Conservation (phyloP, 2,329 filamentous ascomycete species). For the Macrophomina tecta region DNA sequence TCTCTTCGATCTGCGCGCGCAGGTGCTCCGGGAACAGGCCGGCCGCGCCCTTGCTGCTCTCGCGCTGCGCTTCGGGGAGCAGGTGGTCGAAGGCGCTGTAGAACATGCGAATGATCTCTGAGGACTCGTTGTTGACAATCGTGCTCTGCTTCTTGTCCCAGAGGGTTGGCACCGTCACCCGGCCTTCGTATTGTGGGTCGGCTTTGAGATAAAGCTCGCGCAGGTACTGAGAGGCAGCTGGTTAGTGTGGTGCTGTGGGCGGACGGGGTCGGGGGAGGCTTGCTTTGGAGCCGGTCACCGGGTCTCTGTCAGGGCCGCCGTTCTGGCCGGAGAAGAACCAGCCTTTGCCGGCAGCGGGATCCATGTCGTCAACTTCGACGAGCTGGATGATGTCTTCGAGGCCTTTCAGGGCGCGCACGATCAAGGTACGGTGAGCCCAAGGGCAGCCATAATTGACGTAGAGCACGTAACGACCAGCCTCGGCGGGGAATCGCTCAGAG, state of each 20-base stretch:
- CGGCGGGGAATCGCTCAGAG: constrained; percentile 60
- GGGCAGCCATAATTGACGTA: constrained; percentile 66
- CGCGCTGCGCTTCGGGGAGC: constrained; percentile 56
- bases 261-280: constrained; percentile 24
- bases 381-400: constrained; percentile 56
- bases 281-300: constrained; percentile 37
- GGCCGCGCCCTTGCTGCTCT: constrained; percentile 61
- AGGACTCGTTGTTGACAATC: constrained; percentile 43
- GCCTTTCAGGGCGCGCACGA: constrained; percentile 56
- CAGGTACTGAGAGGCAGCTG: constrained; percentile 33
- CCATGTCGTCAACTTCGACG: constrained; percentile 44
- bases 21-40: constrained; percentile 72
- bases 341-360: constrained; percentile 32
- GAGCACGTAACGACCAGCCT: constrained; percentile 62
- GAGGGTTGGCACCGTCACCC: constrained; percentile 83
- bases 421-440: constrained; percentile 62
- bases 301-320: constrained; percentile 38
- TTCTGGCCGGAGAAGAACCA: constrained; percentile 40
- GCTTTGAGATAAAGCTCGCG: constrained; percentile 76
- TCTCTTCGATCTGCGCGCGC: constrained; percentile 71
- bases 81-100: constrained; percentile 39
- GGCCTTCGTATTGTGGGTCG: constrained; percentile 56
- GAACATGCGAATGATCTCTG: constrained; percentile 44
- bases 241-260: too few species aligned
- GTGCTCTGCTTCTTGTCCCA: constrained; percentile 67